Evolutionary conservation across 768 basidiomycete genomes (phyloP).

Genomic region (Suillus plorans): DNA sequence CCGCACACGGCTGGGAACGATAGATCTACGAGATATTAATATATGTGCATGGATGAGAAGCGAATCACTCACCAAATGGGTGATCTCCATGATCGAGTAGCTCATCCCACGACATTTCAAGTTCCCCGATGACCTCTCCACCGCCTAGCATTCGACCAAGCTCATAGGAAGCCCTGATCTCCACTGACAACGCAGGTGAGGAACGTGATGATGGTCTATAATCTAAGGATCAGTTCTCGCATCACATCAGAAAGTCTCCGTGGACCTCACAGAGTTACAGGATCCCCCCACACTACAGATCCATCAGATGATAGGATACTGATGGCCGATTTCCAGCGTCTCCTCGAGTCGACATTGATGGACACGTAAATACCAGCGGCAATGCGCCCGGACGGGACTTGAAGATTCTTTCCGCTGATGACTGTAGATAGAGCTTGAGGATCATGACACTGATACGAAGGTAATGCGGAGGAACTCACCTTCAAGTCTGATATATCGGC

Average conservation of each 20-base stretch:
- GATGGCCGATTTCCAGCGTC: background rate
- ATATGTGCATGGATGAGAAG: background rate
- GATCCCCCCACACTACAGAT: background rate
- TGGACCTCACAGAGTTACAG: background rate
- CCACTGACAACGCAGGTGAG: background rate
- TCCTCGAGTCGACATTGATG: background rate
- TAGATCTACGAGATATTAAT: background rate
- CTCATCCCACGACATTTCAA: background rate
- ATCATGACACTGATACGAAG: background rate
- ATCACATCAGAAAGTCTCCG: accelerated
- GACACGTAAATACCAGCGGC: background rate
- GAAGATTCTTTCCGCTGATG: background rate
- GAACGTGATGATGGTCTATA: background rate
- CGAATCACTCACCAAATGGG: background rate
- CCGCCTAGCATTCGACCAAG: background rate
- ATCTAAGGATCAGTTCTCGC: background rate
- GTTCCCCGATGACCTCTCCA: background rate
- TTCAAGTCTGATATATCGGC: background rate
- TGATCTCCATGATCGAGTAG: background rate
- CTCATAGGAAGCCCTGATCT: background rate
- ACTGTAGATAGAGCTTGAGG: background rate
- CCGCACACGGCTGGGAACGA: background rate
- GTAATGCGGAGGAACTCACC: background rate
- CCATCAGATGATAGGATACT: background rate
- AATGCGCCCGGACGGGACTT: background rate